Conservation (phyloP, 2,329 filamentous ascomycete species). For the Cordyceps fumosorosea region DNA sequence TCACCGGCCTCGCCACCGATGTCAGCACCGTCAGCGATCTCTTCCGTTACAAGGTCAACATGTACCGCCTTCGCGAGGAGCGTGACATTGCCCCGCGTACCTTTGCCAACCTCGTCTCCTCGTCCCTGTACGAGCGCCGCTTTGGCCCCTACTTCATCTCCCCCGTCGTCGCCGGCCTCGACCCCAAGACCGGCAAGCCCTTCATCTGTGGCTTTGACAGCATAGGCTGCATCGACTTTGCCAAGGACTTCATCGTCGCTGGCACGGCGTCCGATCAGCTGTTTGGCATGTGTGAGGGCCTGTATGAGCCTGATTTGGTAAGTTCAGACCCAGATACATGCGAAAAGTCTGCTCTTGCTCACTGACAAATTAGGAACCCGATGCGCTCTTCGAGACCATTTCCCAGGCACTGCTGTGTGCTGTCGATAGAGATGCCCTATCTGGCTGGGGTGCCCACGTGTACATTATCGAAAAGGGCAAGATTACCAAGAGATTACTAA, state of each 20-base stretch:
- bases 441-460: conserved; percentile 96
- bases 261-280: conserved; percentile 95
- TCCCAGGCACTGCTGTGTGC: conserved; percentile 94
- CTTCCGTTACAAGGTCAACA: conserved; percentile 99
- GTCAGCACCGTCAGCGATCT: conserved; percentile 91
- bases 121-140: conserved; percentile 84
- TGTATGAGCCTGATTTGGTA: conserved; percentile 97
- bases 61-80: conserved; percentile 98
- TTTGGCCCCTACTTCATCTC: conserved; percentile 97
- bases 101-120: conserved; percentile 91
- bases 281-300: conserved; percentile 95
- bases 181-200: conserved; percentile 86
- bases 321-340: conserved; percentile 26
- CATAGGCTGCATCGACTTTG: conserved; percentile 99
- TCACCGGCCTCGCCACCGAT: conserved; percentile 94
- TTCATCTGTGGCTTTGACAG: conserved; percentile 99
- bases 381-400: conserved; percentile 97
- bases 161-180: conserved; percentile 90
- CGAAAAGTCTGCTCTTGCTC: conserved; percentile 1
- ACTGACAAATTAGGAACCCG: conserved; percentile 56
- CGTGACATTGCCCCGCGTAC: conserved; percentile 90
- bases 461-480: conserved; percentile 99
- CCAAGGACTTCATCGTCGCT: conserved; percentile 97
- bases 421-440: conserved; percentile 91
- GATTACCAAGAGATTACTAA: conserved; percentile 97